Evolutionary conservation across 306 rosid genomes (phyloP).

Genomic region (Cyamopsis tetragonoloba): DNA sequence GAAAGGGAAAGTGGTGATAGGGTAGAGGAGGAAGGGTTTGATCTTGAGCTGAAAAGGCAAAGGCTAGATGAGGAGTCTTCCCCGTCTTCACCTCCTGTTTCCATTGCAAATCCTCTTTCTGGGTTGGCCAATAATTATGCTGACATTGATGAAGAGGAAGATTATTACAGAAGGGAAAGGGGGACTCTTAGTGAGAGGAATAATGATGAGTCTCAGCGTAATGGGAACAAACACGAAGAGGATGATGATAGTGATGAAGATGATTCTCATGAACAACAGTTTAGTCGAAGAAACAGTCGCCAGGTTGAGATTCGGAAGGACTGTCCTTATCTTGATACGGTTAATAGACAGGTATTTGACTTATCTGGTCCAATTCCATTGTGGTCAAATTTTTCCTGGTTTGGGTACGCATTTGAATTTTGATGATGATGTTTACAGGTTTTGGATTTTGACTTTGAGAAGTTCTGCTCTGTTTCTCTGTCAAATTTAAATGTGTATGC

Average conservation of each 20-base stretch:
- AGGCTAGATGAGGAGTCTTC: slow-evolving; percentile 32
- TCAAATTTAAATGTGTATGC: slow-evolving; percentile 94
- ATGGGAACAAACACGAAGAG: slow-evolving; percentile 38
- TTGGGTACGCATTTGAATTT: background rate
- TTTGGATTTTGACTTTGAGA: slow-evolving; percentile 97
- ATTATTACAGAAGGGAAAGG: slow-evolving; percentile 21
- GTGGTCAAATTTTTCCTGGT: background rate
- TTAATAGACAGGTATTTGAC: slow-evolving; percentile 83
- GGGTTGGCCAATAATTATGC: slow-evolving; percentile 54
- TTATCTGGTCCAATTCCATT: background rate
- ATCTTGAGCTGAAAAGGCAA: slow-evolving; percentile 32
- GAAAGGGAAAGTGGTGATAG: slow-evolving; percentile 23
- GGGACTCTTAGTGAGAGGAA: slow-evolving; percentile 15
- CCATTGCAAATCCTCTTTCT: slow-evolving; percentile 48
- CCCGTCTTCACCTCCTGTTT: slow-evolving; percentile 37
- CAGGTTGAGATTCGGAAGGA: slow-evolving; percentile 87
- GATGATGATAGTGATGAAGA: slow-evolving; percentile 55
- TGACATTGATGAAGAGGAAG: slow-evolving; percentile 49
- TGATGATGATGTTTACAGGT: slow-evolving; percentile 47
- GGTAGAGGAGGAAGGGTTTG: slow-evolving; percentile 27
- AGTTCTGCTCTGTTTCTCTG: slow-evolving; percentile 85
- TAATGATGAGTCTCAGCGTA: slow-evolving; percentile 28
- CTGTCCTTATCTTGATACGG: slow-evolving; percentile 95
- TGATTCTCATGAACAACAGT: slow-evolving; percentile 33
- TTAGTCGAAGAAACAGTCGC: slow-evolving; percentile 53